phyloP scores from a whole-genome alignment of 805 yeast genomes.

The Spathaspora girioi region DNA sequence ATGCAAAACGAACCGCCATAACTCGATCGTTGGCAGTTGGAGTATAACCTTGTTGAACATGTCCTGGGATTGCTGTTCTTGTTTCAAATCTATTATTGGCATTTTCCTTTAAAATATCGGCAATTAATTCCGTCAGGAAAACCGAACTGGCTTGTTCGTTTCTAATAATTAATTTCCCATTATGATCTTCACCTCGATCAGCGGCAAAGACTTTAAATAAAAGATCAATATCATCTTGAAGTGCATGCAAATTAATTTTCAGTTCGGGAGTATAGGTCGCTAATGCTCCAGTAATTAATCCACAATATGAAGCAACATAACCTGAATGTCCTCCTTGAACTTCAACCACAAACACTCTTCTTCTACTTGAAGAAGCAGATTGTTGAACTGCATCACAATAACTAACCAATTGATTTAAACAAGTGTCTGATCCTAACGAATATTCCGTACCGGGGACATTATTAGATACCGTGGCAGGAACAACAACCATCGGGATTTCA shows the following conservation, averaged over 20 bases:
- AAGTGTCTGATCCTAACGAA: conserved; percentile 73
- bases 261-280: conserved; percentile 78
- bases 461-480: conserved; percentile 78
- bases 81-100: conserved; percentile 68
- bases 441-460: conserved; percentile 83
- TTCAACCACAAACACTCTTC: conserved; percentile 77
- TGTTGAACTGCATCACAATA: conserved; percentile 80
- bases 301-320: conserved; percentile 66
- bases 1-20: conserved; percentile 67
- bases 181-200: conserved; percentile 61
- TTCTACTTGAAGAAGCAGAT: conserved; percentile 73
- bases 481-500: conserved; percentile 71
- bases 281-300: conserved; percentile 67
- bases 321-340: conserved; percentile 87
- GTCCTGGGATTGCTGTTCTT: conserved; percentile 81
- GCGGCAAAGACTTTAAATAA: conserved; percentile 56
- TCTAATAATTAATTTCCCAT: conserved; percentile 67
- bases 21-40: conserved; percentile 80
- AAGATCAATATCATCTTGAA: conserved; percentile 62
- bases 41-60: conserved; percentile 79
- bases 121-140: conserved; percentile 62
- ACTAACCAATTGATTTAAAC: conserved; percentile 64
- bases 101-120: conserved; percentile 66
- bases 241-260: conserved; percentile 53
- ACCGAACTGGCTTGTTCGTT: conserved; percentile 67